A percentile compares a stretch with the other conserved stretches of the same genome.
phyloP scores from a whole-genome alignment of 179 eudicot species.

The Spinacia oleracea region DNA sequence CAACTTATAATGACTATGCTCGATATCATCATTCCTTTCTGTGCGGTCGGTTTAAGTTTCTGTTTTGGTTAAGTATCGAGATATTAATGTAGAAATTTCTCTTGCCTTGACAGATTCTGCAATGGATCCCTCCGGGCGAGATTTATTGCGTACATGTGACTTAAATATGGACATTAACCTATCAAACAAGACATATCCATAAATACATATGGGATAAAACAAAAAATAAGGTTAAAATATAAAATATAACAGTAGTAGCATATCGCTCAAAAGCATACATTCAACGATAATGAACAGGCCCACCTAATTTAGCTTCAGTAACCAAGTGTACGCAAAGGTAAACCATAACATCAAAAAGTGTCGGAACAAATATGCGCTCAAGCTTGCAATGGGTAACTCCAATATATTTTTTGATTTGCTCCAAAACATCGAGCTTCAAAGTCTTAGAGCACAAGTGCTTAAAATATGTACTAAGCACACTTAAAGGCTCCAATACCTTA shows the following conservation, averaged over 20 bases:
- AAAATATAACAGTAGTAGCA: too few relatives aligned
- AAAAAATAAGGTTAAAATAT: background rate
- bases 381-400: too few relatives aligned
- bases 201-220: background rate
- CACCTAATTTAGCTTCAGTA: too few relatives aligned
- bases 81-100: constrained; percentile 2
- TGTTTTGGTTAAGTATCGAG: constrained; percentile 1
- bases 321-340: too few relatives aligned
- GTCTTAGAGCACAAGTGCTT: too few relatives aligned
- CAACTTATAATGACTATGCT: background rate
- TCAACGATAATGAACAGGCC: too few relatives aligned
- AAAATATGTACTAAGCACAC: too few relatives aligned
- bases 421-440: too few relatives aligned
- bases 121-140: constrained; percentile 16
- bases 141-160: background rate
- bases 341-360: too few relatives aligned
- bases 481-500: too few relatives aligned
- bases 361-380: too few relatives aligned
- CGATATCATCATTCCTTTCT: background rate
- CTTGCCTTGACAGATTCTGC: background rate
- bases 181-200: background rate
- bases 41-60: background rate
- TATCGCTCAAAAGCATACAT: constrained; percentile 13
- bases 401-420: too few relatives aligned
- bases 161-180: background rate